Evolutionary conservation across 2,329 filamentous ascomycete species (phyloP), one percentile per base, ranked within the genome.

Genomic region (Exophiala lecanii-corni): DNA sequence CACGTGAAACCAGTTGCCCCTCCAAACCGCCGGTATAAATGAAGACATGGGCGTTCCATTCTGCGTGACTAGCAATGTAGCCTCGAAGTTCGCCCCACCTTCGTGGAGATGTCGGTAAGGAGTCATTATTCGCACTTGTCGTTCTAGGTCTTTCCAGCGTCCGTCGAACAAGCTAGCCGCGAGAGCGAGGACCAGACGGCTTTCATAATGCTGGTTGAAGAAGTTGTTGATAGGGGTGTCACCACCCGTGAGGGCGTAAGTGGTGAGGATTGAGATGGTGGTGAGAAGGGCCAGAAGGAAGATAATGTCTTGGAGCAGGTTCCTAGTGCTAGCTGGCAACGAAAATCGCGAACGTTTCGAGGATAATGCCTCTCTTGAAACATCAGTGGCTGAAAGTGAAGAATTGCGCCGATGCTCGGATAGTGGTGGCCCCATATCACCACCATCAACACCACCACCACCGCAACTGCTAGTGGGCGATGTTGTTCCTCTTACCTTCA

Each of bases 1-100:
- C 5, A 39, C 38, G 38, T 51, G 49, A 20, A 53, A 51, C 17
- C 36, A 23, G 32, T 48, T 47, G 5, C 44, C 18, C 10, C 50
- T 28, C 36, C 43, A 36, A 4, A 50, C 10, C n/a, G 46, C 41
- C 6, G 25, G 32, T 19, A 37, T 28, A 17, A 41, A 36, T 13
- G 19, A 44, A 23, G 40, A 43, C 17, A 49, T 36, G 9, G 38
- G 32, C 20, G 46, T 50, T 2, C 39, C 39, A 18, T 36, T 43
- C 17, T 39, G 36, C 9, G 41, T 32, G 3, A 44, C 45, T 7
- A 47, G 28, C 5, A 47, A 33, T 15, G 40, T 43, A 9, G 34
- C 17, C n/a, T 31, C 20, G 6, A 41, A 23, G 12, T 31, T 33
- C n/a, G 41, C 39, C n/a, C 23, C 23, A 10, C 45, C 36, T 16